These are phyloP conservation scores for Zasmidium cellare DNA, from an alignment of 2,329 filamentous ascomycete genomes.

Conservation along the genomic window DNA sequence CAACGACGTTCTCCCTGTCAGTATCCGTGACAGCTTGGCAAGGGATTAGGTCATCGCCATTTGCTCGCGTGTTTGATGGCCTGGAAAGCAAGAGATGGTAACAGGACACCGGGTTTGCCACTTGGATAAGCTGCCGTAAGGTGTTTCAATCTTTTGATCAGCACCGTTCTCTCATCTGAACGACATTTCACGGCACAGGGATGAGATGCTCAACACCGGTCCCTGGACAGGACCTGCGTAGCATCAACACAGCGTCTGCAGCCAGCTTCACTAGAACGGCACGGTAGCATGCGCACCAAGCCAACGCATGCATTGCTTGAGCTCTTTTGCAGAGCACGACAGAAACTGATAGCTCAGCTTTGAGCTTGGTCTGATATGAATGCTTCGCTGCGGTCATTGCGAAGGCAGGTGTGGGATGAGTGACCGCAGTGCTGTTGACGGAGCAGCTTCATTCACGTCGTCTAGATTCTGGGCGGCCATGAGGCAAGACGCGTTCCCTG, in stretches of 20 bases:
- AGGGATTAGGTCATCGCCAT: background rate
- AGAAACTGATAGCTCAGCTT: conserved; percentile 21
- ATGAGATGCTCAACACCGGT: background rate
- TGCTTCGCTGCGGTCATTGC: too few relatives aligned
- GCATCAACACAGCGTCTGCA: background rate
- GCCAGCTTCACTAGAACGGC: conserved; percentile 13
- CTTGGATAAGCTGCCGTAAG: background rate
- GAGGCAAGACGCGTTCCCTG: conserved; percentile 17
- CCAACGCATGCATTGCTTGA: conserved; percentile 12
- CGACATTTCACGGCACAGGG: background rate
- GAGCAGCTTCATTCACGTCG: background rate
- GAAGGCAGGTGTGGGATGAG: too few relatives aligned
- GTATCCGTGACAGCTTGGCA: conserved; percentile 17
- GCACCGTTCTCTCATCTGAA: too few relatives aligned
- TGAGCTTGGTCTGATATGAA: background rate
- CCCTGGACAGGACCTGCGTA: background rate
- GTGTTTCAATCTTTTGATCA: background rate
- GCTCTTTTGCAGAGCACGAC: conserved; percentile 18
- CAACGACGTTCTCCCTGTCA: conserved; percentile 15
- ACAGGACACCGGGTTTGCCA: background rate
- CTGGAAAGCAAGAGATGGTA: background rate
- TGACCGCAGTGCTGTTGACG: background rate
- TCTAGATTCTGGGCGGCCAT: conserved; percentile 1
- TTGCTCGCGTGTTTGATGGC: background rate
- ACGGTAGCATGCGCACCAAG: conserved; percentile 22